Percentiles rank a stretch among this genome's conserved stretches.
Evolutionary conservation across 2,329 filamentous ascomycete genomes (phyloP).

Genomic region (Phoma sp.): DNA sequence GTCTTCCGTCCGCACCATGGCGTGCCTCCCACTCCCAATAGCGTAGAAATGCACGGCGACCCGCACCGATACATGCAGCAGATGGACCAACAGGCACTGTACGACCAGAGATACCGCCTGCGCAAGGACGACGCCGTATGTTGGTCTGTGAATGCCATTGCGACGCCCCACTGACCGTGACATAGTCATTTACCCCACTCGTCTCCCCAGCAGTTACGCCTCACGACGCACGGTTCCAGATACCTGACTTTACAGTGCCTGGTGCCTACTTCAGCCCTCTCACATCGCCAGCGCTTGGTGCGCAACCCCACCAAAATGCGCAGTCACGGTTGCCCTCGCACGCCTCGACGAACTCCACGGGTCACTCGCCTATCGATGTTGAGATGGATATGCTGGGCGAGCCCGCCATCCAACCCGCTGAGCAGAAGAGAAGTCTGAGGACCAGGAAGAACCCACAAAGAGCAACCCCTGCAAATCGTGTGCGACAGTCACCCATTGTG

Average conservation of each 20-base stretch:
- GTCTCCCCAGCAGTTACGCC: slow-evolving; percentile 86
- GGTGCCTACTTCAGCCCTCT: slow-evolving; percentile 82
- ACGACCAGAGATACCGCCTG: slow-evolving; percentile 68
- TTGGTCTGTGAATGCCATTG: slow-evolving; percentile 34
- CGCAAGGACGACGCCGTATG: slow-evolving; percentile 71
- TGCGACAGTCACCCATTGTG: slow-evolving; percentile 75
- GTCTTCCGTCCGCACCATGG: slow-evolving; percentile 61
- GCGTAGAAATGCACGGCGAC: slow-evolving; percentile 73
- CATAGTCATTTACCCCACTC: slow-evolving; percentile 80
- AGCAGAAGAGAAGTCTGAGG: slow-evolving; percentile 50
- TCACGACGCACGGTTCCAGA: slow-evolving; percentile 70
- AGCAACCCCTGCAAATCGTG: slow-evolving; percentile 51
- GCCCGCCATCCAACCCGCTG: slow-evolving; percentile 43
- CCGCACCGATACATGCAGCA: slow-evolving; percentile 60
- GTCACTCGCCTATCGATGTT: slow-evolving; percentile 54
- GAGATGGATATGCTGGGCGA: slow-evolving; percentile 54
- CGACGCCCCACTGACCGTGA: slow-evolving; percentile 26
- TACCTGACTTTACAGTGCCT: slow-evolving; percentile 65
- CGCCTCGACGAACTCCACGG: slow-evolving; percentile 57
- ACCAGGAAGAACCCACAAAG: slow-evolving; percentile 59
- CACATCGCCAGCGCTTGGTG: slow-evolving; percentile 79
- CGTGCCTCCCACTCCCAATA: slow-evolving; percentile 80
- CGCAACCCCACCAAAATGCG: slow-evolving; percentile 60
- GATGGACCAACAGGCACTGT: slow-evolving; percentile 64
- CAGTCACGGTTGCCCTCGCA: slow-evolving; percentile 42